A percentile compares a stretch with the other conserved stretches of the same genome.
Evolutionary conservation across 768 basidiomycete species (phyloP).

Genomic region (Tylopilus plumbeoviolaceoides): DNA sequence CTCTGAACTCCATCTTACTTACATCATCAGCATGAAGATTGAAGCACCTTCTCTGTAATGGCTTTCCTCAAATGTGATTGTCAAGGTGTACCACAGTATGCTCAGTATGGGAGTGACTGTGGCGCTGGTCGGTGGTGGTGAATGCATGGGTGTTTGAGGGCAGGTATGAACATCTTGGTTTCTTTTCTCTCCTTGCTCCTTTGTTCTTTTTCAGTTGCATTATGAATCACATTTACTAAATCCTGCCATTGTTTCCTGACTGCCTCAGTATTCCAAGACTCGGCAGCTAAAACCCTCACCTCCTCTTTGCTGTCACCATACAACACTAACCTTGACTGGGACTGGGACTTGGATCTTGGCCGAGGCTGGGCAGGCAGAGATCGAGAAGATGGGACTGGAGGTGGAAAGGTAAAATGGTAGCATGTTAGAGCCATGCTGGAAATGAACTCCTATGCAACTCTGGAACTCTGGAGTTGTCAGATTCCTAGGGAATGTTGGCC

Average conservation of each 20-base stretch:
- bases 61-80: too few species aligned
- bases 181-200: neutral
- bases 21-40: too few species aligned
- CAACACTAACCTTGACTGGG: neutral
- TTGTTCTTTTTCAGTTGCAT: neutral
- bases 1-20: too few species aligned
- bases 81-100: too few species aligned
- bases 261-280: neutral
- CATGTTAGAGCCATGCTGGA: too few species aligned
- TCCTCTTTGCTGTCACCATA: constrained; percentile 2
- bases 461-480: too few species aligned
- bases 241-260: neutral
- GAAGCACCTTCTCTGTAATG: too few species aligned
- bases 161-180: too few species aligned
- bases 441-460: too few species aligned
- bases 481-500: too few species aligned
- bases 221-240: neutral
- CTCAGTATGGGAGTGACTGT: too few species aligned
- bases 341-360: constrained; percentile 11
- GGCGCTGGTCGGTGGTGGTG: constrained; percentile 5
- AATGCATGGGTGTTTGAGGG: constrained; percentile 3
- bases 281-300: neutral
- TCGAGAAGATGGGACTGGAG: constrained; percentile 10
- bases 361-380: constrained; percentile 2
- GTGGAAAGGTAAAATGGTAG: too few species aligned